Conservation (phyloP, 257 asterid genomes). For the Henckelia pumila region DNA sequence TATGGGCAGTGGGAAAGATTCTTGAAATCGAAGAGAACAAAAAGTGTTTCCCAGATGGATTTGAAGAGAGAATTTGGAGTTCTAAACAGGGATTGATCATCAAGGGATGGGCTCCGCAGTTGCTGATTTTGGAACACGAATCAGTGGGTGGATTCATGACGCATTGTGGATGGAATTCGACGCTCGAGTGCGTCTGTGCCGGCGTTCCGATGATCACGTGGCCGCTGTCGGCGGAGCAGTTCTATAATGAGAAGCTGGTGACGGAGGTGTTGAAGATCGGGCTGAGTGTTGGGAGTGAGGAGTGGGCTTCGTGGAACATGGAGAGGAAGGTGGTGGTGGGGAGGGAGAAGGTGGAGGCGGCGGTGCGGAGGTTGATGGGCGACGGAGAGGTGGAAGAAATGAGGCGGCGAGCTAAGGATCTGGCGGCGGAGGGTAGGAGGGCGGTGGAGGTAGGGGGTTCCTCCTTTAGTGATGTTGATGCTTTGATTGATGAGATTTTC, state of each 20-base stretch:
- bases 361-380: conserved; percentile 17
- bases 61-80: too few relatives aligned
- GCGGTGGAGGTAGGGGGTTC: conserved; percentile 28
- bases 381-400: conserved; percentile 21
- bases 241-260: not conserved
- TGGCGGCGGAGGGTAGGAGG: conserved; percentile 15
- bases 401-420: conserved; percentile 17
- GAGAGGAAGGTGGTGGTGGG: conserved; percentile 14
- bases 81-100: too few relatives aligned
- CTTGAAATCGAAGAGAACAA: too few relatives aligned
- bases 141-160: too few relatives aligned
- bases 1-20: too few relatives aligned
- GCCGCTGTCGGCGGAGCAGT: too few relatives aligned
- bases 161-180: too few relatives aligned
- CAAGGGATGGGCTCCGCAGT: too few relatives aligned
- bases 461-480: not conserved
- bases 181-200: too few relatives aligned
- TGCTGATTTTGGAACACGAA: too few relatives aligned
- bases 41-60: too few relatives aligned
- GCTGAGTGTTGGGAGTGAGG: conserved; percentile 1
- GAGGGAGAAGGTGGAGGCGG: conserved; percentile 10
- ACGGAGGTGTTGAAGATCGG: conserved; percentile 12
- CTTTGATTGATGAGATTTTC: too few relatives aligned
- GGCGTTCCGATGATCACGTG: not conserved
- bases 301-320: conserved; percentile 5